Evolutionary conservation across 2,329 filamentous ascomycete species (phyloP), one percentile per base, ranked within the genome.

Genomic region (Xylaria sp.): DNA sequence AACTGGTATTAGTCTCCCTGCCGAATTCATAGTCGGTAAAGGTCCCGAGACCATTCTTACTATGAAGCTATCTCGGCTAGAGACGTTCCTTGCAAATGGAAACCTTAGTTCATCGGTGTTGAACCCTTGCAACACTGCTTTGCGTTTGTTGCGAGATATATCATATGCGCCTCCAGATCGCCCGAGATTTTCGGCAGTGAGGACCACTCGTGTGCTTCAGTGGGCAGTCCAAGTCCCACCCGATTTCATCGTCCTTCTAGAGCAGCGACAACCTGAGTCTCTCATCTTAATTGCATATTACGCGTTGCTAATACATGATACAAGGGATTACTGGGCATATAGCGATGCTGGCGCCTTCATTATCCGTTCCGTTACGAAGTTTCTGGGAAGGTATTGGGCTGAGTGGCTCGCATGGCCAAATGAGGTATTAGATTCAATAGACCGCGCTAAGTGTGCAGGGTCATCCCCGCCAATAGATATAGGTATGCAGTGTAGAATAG

Each of bases 201-300:
- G 31, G 20, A 48, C 61, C 2, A 51, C 58, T 2, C 68, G 61
- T 1, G 44, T 71, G n/a, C 59, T 72, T 26, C 69, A 66, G 9
- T 75, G 74, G 70, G 63, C 66, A 2, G 69, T 75, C 6, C 23
- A 54, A 6, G 49, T 74, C 2, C 59, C 72, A 1, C 4, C 57
- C 6, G 74, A 76, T 6, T 82, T 78, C 62, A 71, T 77, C 6
- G 70, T 75, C 0, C 74, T 82, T 20, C 69, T 83, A 3, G 71
- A 74, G 15, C 74, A 79, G 60, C 76, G 79, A 20, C 72, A 75
- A 20, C 80, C 82, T 0, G 81, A 83, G 66, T 81, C 82, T 1
- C 70, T 84, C 10, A 78, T 81, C 15, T 75, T 84, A 17, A 75
- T 83, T 4, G 81, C 81, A 2, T 80, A 84, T 67, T 84, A 80